Evolutionary conservation across 2,329 filamentous ascomycete species (phyloP), one percentile per base, ranked within the genome.

Genomic region (Pseudogymnoascus sp.): DNA sequence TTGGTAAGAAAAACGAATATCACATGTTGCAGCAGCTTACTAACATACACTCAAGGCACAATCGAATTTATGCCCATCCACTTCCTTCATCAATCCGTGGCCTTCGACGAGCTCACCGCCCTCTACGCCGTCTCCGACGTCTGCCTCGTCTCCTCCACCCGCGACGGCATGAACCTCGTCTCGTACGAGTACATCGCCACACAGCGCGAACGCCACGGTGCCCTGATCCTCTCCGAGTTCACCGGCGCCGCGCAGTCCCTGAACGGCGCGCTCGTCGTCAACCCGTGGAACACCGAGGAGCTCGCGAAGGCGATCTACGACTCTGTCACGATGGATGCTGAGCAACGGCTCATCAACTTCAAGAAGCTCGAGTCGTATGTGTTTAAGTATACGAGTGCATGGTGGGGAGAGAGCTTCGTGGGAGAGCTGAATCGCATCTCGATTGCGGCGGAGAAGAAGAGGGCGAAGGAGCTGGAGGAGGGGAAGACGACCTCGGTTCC

Each of bases 21-120:
- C 65, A n/a, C 16, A 12, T 16, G 25, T 33, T 38, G 23, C 23
- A 19, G 65, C 6, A 42, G 59, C 64, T 66, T 63, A 62, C 62
- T 69, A 62, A 63, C 52, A 12, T 14, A 28, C 58, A 8, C 62
- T 0, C 3, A 30, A 84, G 81, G 93, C 74, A 97, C 92, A 33
- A 89, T 97, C 71, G 93, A 97, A 75, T 97, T 97, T 78, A 97
- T 96, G 89, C 94, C 94, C 0, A 97, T 99, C 69, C 94, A 97
- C 76, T 97, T 97, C 79, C 87, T 97, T 71, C 94, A 97, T 79
- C 95, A 97, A 78, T 96, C 91, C 4, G 92, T 97, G 72, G 86
- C 86, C 58, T 97, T 97, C 69, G 92, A 97, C 69, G 94, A 97
- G 77, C 85, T 99, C 36, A 92, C 95, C 59, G 92, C 92, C 0